Evolutionary conservation across 2,329 filamentous ascomycete genomes (phyloP).

Genomic region (Claviceps quebecensis): DNA sequence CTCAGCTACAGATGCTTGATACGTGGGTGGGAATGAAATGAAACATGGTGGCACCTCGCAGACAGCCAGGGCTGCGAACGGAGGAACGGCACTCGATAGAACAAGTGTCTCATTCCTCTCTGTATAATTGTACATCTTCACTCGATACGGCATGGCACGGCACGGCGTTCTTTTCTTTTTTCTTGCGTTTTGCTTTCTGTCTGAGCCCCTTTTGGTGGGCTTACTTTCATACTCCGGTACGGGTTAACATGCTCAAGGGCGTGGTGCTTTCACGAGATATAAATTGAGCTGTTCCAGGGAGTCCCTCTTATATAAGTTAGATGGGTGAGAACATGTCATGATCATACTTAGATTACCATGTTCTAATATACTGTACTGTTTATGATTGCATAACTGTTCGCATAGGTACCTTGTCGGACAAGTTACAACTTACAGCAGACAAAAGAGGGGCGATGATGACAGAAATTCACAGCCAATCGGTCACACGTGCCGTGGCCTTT

Average conservation of each 20-base stretch:
- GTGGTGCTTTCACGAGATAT: not conserved
- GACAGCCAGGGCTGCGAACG: not conserved
- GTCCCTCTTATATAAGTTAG: not conserved
- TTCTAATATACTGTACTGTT: slow-evolving; percentile 9
- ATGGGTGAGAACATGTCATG: not conserved
- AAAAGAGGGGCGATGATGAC: no score
- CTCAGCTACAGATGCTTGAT: not conserved
- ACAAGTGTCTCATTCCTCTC: slow-evolving; percentile 6
- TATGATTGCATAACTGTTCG: not conserved
- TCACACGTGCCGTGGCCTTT: no score
- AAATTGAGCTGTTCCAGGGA: not conserved
- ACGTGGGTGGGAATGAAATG: not conserved
- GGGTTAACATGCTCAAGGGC: slow-evolving; percentile 11
- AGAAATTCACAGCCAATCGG: no score
- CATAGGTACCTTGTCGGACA: not conserved
- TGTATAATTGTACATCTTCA: slow-evolving; percentile 36
- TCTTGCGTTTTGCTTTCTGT: not conserved
- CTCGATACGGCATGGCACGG: slow-evolving; percentile 40
- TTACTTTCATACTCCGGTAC: not conserved
- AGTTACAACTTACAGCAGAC: no score
- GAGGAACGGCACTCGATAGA: not conserved
- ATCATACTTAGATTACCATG: not conserved
- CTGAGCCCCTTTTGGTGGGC: not conserved
- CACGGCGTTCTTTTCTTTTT: slow-evolving; percentile 23
- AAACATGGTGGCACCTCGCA: not conserved